phyloP scores from a whole-genome alignment of 164 flowering plant genomes.

The Cinnamomum chago region DNA sequence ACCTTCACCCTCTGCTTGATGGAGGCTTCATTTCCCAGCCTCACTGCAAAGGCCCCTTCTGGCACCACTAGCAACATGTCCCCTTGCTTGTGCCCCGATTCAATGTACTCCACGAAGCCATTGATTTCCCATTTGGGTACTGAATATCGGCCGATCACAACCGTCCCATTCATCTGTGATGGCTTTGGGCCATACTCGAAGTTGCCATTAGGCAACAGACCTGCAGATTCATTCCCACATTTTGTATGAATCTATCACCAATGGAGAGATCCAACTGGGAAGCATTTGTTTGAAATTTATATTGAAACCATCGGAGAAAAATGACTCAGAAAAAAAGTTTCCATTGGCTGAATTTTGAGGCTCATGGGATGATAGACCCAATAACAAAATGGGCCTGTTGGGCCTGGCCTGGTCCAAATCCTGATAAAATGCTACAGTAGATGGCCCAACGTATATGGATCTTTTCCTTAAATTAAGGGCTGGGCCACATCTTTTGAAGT shows the following conservation, averaged over 20 bases:
- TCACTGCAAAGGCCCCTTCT: slow-evolving; percentile 61
- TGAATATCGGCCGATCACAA: slow-evolving; percentile 36
- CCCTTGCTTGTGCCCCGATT: slow-evolving; percentile 75
- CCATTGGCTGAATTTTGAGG: too few relatives aligned
- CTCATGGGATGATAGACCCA: too few relatives aligned
- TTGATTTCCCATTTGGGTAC: slow-evolving; percentile 71
- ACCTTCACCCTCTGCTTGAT: slow-evolving; percentile 60
- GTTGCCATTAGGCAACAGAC: slow-evolving; percentile 71
- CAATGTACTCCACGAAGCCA: slow-evolving; percentile 79
- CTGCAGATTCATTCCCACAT: slow-evolving; percentile 26
- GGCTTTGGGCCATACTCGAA: slow-evolving; percentile 71
- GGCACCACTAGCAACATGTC: slow-evolving; percentile 88
- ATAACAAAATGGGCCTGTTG: too few relatives aligned
- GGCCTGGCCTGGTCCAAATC: too few relatives aligned
- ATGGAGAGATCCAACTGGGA: neutral
- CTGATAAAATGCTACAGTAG: too few relatives aligned
- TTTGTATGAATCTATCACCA: neutral
- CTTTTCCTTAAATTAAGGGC: too few relatives aligned
- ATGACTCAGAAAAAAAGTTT: neutral
- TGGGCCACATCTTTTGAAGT: too few relatives aligned
- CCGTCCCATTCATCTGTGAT: slow-evolving; percentile 59
- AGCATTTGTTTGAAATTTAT: neutral
- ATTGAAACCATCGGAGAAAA: neutral
- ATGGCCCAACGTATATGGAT: too few relatives aligned
- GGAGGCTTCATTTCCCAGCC: slow-evolving; percentile 77